phyloP scores from a whole-genome alignment of 1,284 basidiomycete genomes.

The Trametes versicolor region DNA sequence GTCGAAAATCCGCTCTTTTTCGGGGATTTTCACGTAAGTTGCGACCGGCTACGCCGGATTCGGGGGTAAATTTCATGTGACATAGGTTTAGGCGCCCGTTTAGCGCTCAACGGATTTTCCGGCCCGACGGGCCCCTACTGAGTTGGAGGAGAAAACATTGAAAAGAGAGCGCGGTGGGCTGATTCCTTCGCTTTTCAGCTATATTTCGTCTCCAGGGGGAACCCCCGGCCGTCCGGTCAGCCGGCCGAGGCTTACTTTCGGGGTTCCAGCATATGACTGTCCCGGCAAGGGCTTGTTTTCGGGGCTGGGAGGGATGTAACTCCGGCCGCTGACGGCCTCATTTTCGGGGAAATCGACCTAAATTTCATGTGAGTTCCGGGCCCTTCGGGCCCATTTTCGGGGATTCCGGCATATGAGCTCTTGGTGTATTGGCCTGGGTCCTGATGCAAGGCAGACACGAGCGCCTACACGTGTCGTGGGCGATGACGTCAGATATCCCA shows the following conservation, averaged over 20 bases:
- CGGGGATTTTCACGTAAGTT: background rate
- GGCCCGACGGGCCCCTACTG: no score
- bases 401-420: background rate
- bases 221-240: no score
- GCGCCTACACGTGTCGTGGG: no score
- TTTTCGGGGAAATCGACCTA: constrained; percentile 1
- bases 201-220: no score
- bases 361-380: background rate
- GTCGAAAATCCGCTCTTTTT: background rate
- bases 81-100: no score
- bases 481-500: no score
- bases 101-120: no score
- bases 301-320: background rate
- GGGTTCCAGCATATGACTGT: background rate
- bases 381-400: constrained; percentile 7
- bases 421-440: constrained; percentile 3
- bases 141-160: no score
- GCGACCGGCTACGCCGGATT: background rate
- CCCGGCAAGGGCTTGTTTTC: background rate
- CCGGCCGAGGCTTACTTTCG: background rate
- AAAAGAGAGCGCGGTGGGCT: no score
- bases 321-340: background rate
- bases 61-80: no score
- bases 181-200: no score
- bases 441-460: no score